Evolutionary conservation across 345 rosid species (phyloP).

Genomic region (Reutealis trisperma): DNA sequence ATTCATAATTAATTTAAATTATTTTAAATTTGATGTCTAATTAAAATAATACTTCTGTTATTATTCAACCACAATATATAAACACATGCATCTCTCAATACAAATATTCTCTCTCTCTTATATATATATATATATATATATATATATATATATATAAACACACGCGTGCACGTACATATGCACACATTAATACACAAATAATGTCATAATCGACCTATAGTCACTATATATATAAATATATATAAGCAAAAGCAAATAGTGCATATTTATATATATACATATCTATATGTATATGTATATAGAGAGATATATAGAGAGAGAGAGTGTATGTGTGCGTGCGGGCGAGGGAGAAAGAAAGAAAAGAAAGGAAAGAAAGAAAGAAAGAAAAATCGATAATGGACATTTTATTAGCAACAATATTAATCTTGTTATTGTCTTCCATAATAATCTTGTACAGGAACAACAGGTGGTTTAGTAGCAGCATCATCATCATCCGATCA

Average conservation of each 20-base stretch:
- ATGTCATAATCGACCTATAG: neutral
- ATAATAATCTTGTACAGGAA: conserved; percentile 34
- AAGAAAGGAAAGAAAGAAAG: conserved; percentile 23
- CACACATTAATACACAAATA: conserved; percentile 13
- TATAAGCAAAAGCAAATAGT: too few relatives aligned
- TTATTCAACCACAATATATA: neutral
- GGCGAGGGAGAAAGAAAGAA: conserved; percentile 17
- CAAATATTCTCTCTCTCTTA: conserved; percentile 11
- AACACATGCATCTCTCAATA: conserved; percentile 11
- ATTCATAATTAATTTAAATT: too few relatives aligned
- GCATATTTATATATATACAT: too few relatives aligned
- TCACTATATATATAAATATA: conserved; percentile 16
- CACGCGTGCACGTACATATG: conserved; percentile 44
- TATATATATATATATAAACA: neutral
- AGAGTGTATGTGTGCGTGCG: neutral
- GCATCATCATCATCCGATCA: conserved; percentile 7
- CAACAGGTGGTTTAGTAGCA: conserved; percentile 24
- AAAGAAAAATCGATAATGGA: conserved; percentile 36
- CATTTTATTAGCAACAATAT: conserved; percentile 25
- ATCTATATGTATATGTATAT: neutral
- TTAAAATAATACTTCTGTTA: too few relatives aligned
- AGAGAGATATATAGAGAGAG: neutral
- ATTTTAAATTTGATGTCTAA: too few relatives aligned
- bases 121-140: too few relatives aligned
- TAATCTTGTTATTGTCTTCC: conserved; percentile 17